Base-by-base conservation (phyloP, 225 moss, liverwort and hornwort species). In the Climacium dendroides region DNA sequence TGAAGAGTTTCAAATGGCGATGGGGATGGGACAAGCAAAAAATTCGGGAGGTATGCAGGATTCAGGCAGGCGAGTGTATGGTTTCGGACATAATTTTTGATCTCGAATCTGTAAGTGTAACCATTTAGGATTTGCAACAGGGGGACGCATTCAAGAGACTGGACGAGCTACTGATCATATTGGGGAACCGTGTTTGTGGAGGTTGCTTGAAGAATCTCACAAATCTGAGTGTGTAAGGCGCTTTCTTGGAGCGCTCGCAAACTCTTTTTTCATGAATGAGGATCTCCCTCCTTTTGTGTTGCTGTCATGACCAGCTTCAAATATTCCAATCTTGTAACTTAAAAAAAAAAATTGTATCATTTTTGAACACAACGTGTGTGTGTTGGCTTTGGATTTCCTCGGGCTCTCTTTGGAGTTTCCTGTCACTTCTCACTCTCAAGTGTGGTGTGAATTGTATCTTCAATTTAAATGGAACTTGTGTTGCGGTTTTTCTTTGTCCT, bases 1-100 rank as follows among this genome's bases (percentile, higher is more conserved):
- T 18, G 64, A 64, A 81, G 64, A 81, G 50, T 10, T 83, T 37
- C 52, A n/a, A n/a, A 35, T 70, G 79, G 75, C 86, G 67, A 79
- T 79, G 86, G 86, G 10, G 79, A 47, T 53, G 67, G 66, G 41
- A 39, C 67, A 82, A 81, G 54, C 19, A 4, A 43, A 13, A 78
- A 82, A 26, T 66, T 83, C 74, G 54, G 64, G 47, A 76, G 76
- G 83, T 83, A 55, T 74, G 83, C 66, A 83, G 80, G 58, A 74
- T 63, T 69, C 60, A 69, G 88, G 90, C 60, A 61, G 88, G 85
- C 85, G 88, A 88, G 85, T 85, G 85, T 85, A 81, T 58, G 87
- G 83, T 50, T 79, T 81, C 63, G 82, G 88, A 88, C 88, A 77
- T 82, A 55, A 85, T 70, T 90, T 88, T 88, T 90, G 90, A 88